Evolutionary conservation across 306 rosid species (phyloP), one percentile per base, ranked within the genome.

Genomic region (Prunus davidiana): DNA sequence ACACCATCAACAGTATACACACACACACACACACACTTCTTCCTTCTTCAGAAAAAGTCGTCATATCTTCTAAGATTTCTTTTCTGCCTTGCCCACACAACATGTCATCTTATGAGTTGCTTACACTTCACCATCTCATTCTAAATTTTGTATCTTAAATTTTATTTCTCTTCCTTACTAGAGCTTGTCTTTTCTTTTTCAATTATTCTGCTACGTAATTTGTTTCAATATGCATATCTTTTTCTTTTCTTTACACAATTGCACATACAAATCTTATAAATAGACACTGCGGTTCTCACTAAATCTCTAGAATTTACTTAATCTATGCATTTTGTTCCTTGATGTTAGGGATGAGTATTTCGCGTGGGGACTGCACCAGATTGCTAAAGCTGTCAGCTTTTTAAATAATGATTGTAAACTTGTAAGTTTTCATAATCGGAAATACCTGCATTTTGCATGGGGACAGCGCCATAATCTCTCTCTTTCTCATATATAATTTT

Each of bases 341-440:
- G 73, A 71, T 77, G 70, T 74, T 76, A 96, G 99, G 93, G 98
- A 96, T 85, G 99, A 96, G 75, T 96, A 96, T 77, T 96, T 85
- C 86, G 98, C 99, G 3, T 92, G 96, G 96, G 99, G 99, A 68
- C 89, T 96, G 81, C 78, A 87, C 83, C 99, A 92, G 84, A 85
- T 96, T 71, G 93, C 99, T 24, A 92, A 92, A 82, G 99, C 98
- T 76, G 97, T 96, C 87, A 96, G 99, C 93, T 96, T 96, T 87
- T 87, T 96, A 75, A 96, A 96, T 76, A 96, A 92, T 55, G 99
- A 96, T 82, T 96, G 99, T 83, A 96, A 92, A 78, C 99, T 92
- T 73, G 99, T 93, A 88, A 79, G 97, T 84, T 69, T 75, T 79
- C 68, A 3, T 80, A 14, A 64, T 47, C 34, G 6, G 41, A 73